Evolutionary conservation across 176 grass and related monocot genomes (phyloP), one percentile per base, ranked within the genome.

Genomic region (Oryza nivara): DNA sequence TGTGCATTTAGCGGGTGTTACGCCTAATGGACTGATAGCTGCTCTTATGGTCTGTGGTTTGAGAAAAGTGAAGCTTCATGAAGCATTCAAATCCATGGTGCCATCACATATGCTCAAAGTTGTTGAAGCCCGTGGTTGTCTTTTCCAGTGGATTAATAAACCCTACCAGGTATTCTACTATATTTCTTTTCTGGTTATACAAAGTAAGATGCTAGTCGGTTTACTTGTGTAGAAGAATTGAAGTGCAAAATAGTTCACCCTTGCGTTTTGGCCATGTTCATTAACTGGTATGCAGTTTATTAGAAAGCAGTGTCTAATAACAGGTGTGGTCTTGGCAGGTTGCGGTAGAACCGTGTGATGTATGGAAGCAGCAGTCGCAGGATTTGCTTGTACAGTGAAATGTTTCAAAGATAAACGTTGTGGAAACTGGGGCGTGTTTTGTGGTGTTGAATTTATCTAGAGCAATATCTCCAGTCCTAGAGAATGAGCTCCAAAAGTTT

Each of bases 341-440:
- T 17, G 88, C 93, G 72, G 49, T 89, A 20, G 93, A 94, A 26
- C 77, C 91, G 11, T 94, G 83, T 77, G 91, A 95, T 79, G 68
- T 95, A 48, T 95, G 96, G 96, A 94, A 95, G 79, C 89, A 98
- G 58, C 91, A 92, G 48, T 95, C 91, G 6, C 91, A 87, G 14
- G 91, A 92, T 49, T 80, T 93, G 73, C 86, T 87, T 86, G 82
- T 80, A 32, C 65, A 80, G 49, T 90, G 82, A 92, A 71, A 77
- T 22, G 49, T 49, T n/a, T 70, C 0, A 60, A 82, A 20, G 19
- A 12, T 45, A 25, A 22, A 35, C 8, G 41, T 35, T 4, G 25
- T 26, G 23, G 15, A 12, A 77, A 34, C 5, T 6, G 9, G 64
- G 3, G 48, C 48, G 49, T 76, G 34, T 10, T 5, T 70, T 5